phyloP scores from a whole-genome alignment of 345 rosid genomes.

The Corchorus olitorius region DNA sequence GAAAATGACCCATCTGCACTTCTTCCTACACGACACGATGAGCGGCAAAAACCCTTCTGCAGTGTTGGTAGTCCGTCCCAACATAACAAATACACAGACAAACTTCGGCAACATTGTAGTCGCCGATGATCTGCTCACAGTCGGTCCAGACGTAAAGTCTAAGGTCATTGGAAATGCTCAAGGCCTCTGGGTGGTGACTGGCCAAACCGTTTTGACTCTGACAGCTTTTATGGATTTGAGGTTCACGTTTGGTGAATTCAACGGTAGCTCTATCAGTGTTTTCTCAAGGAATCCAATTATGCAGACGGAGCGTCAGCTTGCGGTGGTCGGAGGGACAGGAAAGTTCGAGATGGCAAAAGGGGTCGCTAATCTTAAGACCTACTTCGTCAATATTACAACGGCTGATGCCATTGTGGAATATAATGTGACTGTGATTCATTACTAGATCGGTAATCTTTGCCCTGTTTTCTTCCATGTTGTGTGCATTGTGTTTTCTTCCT shows the following conservation, averaged over 20 bases:
- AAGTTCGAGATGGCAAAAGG: slow-evolving; percentile 34
- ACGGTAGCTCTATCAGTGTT: slow-evolving; percentile 33
- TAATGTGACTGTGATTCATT: not conserved
- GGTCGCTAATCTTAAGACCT: slow-evolving; percentile 18
- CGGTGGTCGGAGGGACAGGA: slow-evolving; percentile 37
- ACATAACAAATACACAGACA: not conserved
- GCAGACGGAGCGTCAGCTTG: slow-evolving; percentile 25
- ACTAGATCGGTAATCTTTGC: too few species aligned
- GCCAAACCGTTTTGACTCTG: not conserved
- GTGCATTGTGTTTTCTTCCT: too few species aligned
- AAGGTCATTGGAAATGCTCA: slow-evolving; percentile 30
- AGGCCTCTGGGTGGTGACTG: slow-evolving; percentile 26
- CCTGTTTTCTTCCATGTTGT: too few species aligned
- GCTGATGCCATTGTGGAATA: slow-evolving; percentile 30
- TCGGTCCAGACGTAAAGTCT: slow-evolving; percentile 27
- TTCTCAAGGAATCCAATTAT: slow-evolving; percentile 30
- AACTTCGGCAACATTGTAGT: slow-evolving; percentile 23
- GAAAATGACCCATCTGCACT: slow-evolving; percentile 32
- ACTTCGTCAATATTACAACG: not conserved
- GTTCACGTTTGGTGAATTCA: slow-evolving; percentile 26
- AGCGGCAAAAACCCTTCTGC: not conserved
- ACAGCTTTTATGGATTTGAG: slow-evolving; percentile 25
- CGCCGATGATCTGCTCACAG: slow-evolving; percentile 29
- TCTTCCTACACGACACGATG: slow-evolving; percentile 13
- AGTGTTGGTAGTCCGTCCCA: not conserved